Conservation (phyloP, 768 basidiomycete genomes). For the Lentinula boryana region DNA sequence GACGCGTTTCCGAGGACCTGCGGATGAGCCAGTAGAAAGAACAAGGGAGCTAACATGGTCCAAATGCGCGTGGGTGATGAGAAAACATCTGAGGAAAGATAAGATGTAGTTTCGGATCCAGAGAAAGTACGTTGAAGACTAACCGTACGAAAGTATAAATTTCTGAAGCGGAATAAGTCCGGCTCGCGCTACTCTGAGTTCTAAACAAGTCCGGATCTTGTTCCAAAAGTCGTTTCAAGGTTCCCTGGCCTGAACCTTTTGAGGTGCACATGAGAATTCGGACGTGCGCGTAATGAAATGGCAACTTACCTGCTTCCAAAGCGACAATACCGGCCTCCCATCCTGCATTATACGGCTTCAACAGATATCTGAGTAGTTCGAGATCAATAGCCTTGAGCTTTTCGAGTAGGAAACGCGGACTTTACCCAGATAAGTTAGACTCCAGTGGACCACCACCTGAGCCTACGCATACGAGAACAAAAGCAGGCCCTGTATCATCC, state of each 20-base stretch:
- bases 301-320: slow-evolving; percentile 75
- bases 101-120: not conserved
- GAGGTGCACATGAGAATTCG: not conserved
- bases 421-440: slow-evolving; percentile 82
- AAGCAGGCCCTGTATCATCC: not conserved
- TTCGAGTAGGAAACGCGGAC: slow-evolving; percentile 12
- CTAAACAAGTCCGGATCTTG: slow-evolving; percentile 52
- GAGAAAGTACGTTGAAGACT: slow-evolving; percentile 9
- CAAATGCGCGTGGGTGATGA: slow-evolving; percentile 85
- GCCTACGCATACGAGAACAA: not conserved
- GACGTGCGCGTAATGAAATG: not conserved
- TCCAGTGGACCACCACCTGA: slow-evolving; percentile 76
- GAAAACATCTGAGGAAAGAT: slow-evolving; percentile 54
- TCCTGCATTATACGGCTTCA: slow-evolving; percentile 58
- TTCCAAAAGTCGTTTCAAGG: slow-evolving; percentile 56
- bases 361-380: slow-evolving; percentile 59
- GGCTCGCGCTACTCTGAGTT: slow-evolving; percentile 16
- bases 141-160: slow-evolving; percentile 53
- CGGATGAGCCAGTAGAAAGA: slow-evolving; percentile 74
- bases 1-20: slow-evolving; percentile 56
- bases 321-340: slow-evolving; percentile 85
- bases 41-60: slow-evolving; percentile 86
- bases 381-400: slow-evolving; percentile 9
- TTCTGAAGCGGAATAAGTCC: slow-evolving; percentile 34
- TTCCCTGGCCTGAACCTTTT: slow-evolving; percentile 82